Base-by-base conservation (phyloP, 768 basidiomycete species). In the Termitomyces heimii region DNA sequence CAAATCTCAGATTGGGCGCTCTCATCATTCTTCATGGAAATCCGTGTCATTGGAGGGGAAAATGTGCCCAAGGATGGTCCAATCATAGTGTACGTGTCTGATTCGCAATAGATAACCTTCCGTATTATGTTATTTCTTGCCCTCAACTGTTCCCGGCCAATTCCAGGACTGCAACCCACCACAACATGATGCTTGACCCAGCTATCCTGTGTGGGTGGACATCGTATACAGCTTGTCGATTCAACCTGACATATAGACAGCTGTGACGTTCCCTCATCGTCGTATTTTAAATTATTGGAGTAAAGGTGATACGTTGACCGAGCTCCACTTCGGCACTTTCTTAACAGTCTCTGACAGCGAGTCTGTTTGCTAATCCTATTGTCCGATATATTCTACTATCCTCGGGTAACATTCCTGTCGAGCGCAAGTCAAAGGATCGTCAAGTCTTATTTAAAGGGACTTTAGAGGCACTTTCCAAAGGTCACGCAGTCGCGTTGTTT, bases 371-470 rank as follows among this genome's bases (percentile, higher is more conserved):
- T 18, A 88, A 97, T 68, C 92, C 92, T 3, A 70, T 84, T 10
- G 74, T 88, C 56, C 79, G 81, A 28, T 86, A 83, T 61, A 80
- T 98, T 57, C 78, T 98, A 9, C 82, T 82, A 53, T 89, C 89
- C 59, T 89, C 96, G 2, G 95, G 97, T n/a, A 97, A 97, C 70
- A 95, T 99, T 62, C 94, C 96, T 24, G 96, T 98, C 35, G 95
- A 97, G 71, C 84, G 97, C 59, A 94, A 92, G 74, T 91, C 83
- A 59, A 93, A 92, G 74, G 94, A 99, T 73, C 87, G 93, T 55
- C 89, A 89, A 65, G 81, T 83, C 20, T 77, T 98, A 18, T 95
- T 97, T 75, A 82, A 83, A 60, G 90, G 92, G 43, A 97, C 95
- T 0, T 88, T 98, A 64, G 89, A 96, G 52, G 87, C 88, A 1